Base-by-base conservation (phyloP, 2,329 filamentous ascomycete species). In the Neodidymelliopsis sp. region DNA sequence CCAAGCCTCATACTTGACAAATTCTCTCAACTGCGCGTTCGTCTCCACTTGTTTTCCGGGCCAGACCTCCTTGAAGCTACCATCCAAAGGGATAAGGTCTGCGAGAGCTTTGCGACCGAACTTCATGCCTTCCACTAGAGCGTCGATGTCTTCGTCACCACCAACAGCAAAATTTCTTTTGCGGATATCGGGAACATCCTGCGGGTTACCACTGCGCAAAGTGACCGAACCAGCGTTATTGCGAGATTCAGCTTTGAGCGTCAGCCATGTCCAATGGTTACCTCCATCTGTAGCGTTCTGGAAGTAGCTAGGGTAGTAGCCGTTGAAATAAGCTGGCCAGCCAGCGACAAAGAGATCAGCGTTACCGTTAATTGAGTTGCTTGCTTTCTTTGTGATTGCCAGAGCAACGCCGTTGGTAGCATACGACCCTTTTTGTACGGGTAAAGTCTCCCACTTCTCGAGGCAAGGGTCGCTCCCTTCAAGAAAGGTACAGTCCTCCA, bases 161-260 rank as follows among this genome's bases (percentile, higher is more conserved):
- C 55, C 49, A 15, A 59, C 49, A 1, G 33, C 48, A 16, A 63
- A 63, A 41, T 54, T 56, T 34, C 56, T 49, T 45, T 54, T 56
- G 50, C 39, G 49, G 56, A 90, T 87, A 5, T 80, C 64, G 0
- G 87, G 87, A 1, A 77, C 74, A 43, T 88, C 85, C 0, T 81
- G 79, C 1, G 87, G 86, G 63, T 89, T 79, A 0, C 79, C 70
- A 0, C 81, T 84, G 12, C 75, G 75, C 4, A 90, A 79, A 5
- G 70, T 79, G 7, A 90, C 85, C 1, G 78, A 80, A 6, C 88
- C 87, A 2, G 65, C 75, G 65, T 72, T 70, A 65, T 89, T 88
- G 41, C 81, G 80, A 1, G 84, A 79, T 58, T 86, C 84, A 0
- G 81, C 80, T 67, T 87, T 85, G 40, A 89, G 75, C 0, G 78